Percentiles rank a stretch among this genome's conserved stretches.
Evolutionary conservation across 2,329 filamentous ascomycete genomes (phyloP).

Genomic region (Aspergillus costaricaensis): DNA sequence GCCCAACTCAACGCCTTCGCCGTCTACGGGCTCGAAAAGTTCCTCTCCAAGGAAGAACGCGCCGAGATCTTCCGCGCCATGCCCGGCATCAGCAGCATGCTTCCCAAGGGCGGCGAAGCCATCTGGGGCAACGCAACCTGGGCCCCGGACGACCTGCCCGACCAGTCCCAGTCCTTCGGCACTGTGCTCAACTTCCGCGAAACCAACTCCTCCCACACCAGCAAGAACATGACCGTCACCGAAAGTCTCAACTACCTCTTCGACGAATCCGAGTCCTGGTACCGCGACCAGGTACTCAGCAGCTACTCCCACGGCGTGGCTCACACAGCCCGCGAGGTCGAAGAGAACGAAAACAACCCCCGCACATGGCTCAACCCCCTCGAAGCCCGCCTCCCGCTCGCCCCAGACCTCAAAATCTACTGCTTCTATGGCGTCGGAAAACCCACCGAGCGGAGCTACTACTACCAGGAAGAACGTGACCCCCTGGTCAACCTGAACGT

Average conservation of each 20-base stretch:
- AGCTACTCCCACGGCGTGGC: conserved; percentile 91
- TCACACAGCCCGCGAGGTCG: conserved; percentile 74
- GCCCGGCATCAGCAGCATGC: conserved; percentile 95
- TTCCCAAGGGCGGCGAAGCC: conserved; percentile 87
- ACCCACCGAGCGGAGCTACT: conserved; percentile 88
- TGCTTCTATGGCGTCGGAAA: conserved; percentile 97
- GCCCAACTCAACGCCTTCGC: conserved; percentile 95
- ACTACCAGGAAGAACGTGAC: conserved; percentile 74
- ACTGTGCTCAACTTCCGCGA: conserved; percentile 81
- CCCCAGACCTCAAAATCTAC: conserved; percentile 89
- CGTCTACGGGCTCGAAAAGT: conserved; percentile 95
- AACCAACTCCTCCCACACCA: conserved; percentile 62
- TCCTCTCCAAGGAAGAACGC: conserved; percentile 84
- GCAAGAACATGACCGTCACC: conserved; percentile 75
- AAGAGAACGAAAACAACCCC: conserved; percentile 74
- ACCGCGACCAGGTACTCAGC: conserved; percentile 67
- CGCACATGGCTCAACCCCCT: conserved; percentile 94
- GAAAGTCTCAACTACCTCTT: conserved; percentile 78
- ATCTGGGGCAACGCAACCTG: conserved; percentile 91
- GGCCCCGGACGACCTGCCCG: conserved; percentile 82
- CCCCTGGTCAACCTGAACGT: conserved; percentile 58
- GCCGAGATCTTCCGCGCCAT: conserved; percentile 94
- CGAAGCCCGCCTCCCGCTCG: conserved; percentile 83
- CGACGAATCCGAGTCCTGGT: conserved; percentile 82
- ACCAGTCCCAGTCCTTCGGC: conserved; percentile 73